phyloP scores from a whole-genome alignment of 441 rosid species.

The Erodium trifolium region DNA sequence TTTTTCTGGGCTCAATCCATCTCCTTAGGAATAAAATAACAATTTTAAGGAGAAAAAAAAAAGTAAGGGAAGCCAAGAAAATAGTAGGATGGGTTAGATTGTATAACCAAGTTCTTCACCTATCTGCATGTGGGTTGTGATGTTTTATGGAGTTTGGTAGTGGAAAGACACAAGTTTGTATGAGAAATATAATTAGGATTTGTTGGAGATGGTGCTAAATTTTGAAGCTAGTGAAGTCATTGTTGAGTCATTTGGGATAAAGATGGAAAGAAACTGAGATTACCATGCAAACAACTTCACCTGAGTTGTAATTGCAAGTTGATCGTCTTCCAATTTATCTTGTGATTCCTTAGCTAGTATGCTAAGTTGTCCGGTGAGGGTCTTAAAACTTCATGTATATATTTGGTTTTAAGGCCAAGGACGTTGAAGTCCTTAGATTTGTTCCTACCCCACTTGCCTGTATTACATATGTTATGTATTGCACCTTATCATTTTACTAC shows the following conservation, averaged over 20 bases:
- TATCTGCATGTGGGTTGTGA: not conserved
- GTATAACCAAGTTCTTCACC: not conserved
- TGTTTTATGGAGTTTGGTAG: not conserved
- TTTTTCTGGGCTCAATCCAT: not conserved
- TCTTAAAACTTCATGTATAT: not conserved
- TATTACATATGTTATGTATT: not conserved
- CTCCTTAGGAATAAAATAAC: not conserved
- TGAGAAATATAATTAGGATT: not conserved
- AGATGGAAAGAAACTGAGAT: not conserved
- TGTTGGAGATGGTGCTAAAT: not conserved
- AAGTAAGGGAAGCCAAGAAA: too few species aligned
- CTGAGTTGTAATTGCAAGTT: not conserved
- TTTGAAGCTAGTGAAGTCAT: not conserved
- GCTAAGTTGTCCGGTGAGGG: not conserved
- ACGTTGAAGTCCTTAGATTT: not conserved
- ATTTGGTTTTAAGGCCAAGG: not conserved
- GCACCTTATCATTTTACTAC: not conserved
- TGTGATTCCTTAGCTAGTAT: not conserved
- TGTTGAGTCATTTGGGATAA: not conserved
- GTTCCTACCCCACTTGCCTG: not conserved
- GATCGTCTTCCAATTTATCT: not conserved
- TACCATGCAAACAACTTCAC: not conserved
- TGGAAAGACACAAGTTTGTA: too few species aligned
- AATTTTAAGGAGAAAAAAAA: too few species aligned
- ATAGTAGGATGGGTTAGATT: not conserved